Percentiles rank a stretch among this genome's conserved stretches.
Evolutionary conservation across 2,329 filamentous ascomycete species (phyloP).

Genomic region (Pseudonectria foliicola): DNA sequence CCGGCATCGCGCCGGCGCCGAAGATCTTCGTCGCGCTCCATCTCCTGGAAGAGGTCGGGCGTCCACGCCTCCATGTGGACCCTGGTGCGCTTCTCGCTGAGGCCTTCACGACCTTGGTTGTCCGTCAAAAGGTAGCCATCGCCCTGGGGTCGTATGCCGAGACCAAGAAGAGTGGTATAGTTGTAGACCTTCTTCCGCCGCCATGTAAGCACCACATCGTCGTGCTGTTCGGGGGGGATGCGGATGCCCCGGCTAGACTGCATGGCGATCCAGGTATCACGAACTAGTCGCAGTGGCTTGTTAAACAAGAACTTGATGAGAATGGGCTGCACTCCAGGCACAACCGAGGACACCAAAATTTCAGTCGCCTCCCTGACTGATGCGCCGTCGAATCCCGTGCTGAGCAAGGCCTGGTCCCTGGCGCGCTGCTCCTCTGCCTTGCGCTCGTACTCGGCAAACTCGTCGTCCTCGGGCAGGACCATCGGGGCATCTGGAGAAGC

Average conservation of each 20-base stretch:
- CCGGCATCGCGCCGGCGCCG: conserved; percentile 37
- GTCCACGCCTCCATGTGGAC: conserved; percentile 78
- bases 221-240: conserved; percentile 34
- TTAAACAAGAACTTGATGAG: conserved; percentile 56
- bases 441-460: conserved; percentile 39
- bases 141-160: conserved; percentile 49
- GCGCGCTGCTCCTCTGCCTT: conserved; percentile 31
- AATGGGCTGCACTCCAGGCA: conserved; percentile 49
- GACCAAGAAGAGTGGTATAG: conserved; percentile 61
- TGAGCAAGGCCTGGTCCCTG: conserved; percentile 17
- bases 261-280: conserved; percentile 60
- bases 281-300: conserved; percentile 60
- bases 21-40: conserved; percentile 42
- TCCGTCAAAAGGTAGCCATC: conserved; percentile 36
- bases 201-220: conserved; percentile 71
- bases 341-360: conserved; percentile 50
- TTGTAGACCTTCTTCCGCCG: conserved; percentile 65
- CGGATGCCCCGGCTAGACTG: conserved; percentile 40
- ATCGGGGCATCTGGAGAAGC: conserved; percentile 4
- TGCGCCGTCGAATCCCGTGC: conserved; percentile 7
- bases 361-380: conserved; percentile 19
- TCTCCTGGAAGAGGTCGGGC: conserved; percentile 47
- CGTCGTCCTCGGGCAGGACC: conserved; percentile 29
- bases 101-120: conserved; percentile 33
- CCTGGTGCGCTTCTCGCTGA: conserved; percentile 43